Conservation (phyloP, 148 eudicot species). For the Salicornia ramosissima region DNA sequence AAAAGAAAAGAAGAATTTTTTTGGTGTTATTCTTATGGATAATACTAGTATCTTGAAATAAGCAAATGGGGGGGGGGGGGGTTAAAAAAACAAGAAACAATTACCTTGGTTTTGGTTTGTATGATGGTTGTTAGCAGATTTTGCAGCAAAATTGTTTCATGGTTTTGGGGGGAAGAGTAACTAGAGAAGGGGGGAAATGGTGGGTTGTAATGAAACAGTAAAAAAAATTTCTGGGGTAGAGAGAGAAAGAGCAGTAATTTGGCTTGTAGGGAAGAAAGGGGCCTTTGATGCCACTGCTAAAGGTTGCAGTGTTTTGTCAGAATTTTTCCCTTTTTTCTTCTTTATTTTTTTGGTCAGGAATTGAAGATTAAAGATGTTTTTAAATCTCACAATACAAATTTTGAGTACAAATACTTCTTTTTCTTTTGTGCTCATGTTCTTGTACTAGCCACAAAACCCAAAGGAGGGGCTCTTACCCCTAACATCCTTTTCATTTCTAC, state of each 20-base stretch:
- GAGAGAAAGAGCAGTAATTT: slow-evolving; percentile 1
- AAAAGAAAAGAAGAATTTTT: background rate
- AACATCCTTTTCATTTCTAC: background rate
- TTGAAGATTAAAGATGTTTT: slow-evolving; percentile 29
- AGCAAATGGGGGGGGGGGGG: background rate
- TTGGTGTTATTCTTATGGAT: background rate
- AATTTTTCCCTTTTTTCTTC: background rate
- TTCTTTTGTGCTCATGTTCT: background rate
- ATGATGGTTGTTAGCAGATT: background rate
- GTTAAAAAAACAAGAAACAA: background rate
- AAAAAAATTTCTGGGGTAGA: slow-evolving; percentile 1
- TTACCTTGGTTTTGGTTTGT: background rate
- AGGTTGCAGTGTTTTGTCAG: slow-evolving; percentile 42
- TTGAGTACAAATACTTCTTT: background rate
- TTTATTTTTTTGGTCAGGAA: background rate
- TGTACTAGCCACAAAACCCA: background rate
- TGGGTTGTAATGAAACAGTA: slow-evolving; percentile 29
- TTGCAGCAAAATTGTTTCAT: slow-evolving; percentile 13
- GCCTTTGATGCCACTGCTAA: slow-evolving; percentile 28
- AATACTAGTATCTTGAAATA: slow-evolving; percentile 20
- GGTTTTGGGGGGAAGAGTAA: slow-evolving; percentile 2
- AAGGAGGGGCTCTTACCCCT: background rate
- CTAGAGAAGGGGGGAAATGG: background rate
- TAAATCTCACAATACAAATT: slow-evolving; percentile 28
- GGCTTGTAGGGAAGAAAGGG: background rate